A percentile compares a stretch with the other conserved stretches of the same genome.
Conservation (phyloP, 2,329 filamentous ascomycete genomes). For the Ophiostoma pallidulum region DNA sequence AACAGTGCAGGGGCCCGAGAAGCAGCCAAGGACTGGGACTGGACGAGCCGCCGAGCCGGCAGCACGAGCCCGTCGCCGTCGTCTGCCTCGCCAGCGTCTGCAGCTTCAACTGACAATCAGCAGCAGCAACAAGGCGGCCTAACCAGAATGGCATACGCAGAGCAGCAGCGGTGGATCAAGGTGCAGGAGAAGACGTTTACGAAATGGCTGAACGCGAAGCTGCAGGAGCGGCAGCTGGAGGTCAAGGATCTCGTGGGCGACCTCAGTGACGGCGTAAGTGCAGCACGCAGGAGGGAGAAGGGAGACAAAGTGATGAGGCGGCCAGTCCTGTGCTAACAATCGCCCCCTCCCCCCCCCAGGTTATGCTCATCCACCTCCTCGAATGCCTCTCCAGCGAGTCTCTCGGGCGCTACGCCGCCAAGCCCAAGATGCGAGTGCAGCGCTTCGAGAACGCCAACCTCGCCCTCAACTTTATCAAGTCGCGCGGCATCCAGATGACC, state of each 20-base stretch:
- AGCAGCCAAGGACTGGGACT: slow-evolving; percentile 12
- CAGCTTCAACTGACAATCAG: background rate
- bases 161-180: slow-evolving; percentile 59
- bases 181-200: slow-evolving; percentile 99
- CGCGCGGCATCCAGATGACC: slow-evolving; percentile 85
- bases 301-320: background rate
- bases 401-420: slow-evolving; percentile 90
- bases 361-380: slow-evolving; percentile 91
- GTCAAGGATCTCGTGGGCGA: slow-evolving; percentile 84
- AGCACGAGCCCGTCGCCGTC: slow-evolving; percentile 10
- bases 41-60: slow-evolving; percentile 11
- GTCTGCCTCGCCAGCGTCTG: background rate
- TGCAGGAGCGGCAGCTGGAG: slow-evolving; percentile 65
- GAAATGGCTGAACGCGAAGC: slow-evolving; percentile 98
- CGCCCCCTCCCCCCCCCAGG: slow-evolving; percentile 42
- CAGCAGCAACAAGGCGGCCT: slow-evolving; percentile 25
- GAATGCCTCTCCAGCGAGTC: slow-evolving; percentile 93
- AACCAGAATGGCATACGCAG: slow-evolving; percentile 53
- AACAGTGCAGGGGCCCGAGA: background rate
- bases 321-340: background rate
- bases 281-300: background rate
- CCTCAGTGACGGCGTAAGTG: slow-evolving; percentile 82
- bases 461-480: slow-evolving; percentile 80
- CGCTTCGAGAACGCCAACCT: slow-evolving; percentile 97
- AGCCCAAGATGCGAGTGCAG: slow-evolving; percentile 92